Evolutionary conservation across 2,329 filamentous ascomycete species (phyloP), one percentile per base, ranked within the genome.

Genomic region (Cercospora brassicicola): DNA sequence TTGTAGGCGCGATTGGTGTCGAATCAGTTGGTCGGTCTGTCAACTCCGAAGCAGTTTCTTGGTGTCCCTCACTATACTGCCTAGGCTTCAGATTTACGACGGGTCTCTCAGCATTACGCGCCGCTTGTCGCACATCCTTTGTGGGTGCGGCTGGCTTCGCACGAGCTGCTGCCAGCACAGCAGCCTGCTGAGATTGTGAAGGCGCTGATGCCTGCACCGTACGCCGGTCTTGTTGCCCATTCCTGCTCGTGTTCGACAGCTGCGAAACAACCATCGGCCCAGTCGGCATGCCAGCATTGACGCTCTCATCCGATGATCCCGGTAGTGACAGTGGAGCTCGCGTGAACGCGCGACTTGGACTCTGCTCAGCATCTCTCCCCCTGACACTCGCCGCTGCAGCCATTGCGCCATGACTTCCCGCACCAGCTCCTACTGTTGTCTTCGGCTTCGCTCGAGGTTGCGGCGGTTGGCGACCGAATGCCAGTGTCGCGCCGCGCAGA

Each of bases 1-100:
- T 87, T 0, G 90, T 89, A 0, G 90, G 84, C 26, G 86, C 67
- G 13, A 75, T 75, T 2, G 72, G 62, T 8, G 69, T 71, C n/a
- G 57, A 62, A 53, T 76, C 73, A 33, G 73, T 73, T 11, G 68
- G 67, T 64, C 62, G 67, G 39, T 74, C 69, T 26, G 18, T 69
- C 51, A 71, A 69, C 18, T 64, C 64, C 53, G 62, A 63, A 53
- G 73, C 71, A 48, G 20, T 15, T 48, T 9, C 45, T 48, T 23
- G 13, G 18, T 62, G 63, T 36, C 69, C 62, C 31, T 62, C 67
- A 28, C 74, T 76, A 18, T 75, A 69, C 39, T 71, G 62, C 59
- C 75, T 70, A 62, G 76, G 75, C 70, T 77, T 78, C 4, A 75
- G 73, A 30, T 73, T 71, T n/a, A 74, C 62, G 15, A 67, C 66